Evolutionary conservation across 768 basidiomycete species (phyloP).

Genomic region (Suillus hirtellus): DNA sequence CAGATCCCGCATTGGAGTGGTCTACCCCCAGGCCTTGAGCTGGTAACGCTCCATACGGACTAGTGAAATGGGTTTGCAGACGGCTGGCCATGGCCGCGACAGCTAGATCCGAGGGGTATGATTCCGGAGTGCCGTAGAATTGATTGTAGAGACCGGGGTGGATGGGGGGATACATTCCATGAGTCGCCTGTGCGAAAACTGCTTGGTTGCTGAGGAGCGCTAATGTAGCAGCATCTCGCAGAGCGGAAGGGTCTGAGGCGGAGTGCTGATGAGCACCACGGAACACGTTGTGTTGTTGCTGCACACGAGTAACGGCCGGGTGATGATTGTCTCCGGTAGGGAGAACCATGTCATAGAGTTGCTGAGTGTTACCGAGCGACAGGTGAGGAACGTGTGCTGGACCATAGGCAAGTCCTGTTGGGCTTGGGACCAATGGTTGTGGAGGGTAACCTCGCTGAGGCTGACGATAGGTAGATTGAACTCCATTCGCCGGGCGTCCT

Average conservation of each 20-base stretch:
- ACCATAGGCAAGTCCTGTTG: constrained; percentile 53
- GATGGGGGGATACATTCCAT: constrained; percentile 56
- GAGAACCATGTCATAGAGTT: constrained; percentile 79
- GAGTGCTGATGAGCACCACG: constrained; percentile 80
- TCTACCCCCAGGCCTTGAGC: constrained; percentile 44
- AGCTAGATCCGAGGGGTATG: constrained; percentile 53
- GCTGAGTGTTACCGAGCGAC: constrained; percentile 72
- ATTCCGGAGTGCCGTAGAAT: constrained; percentile 64
- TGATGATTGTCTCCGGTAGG: constrained; percentile 51
- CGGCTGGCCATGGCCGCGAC: constrained; percentile 60
- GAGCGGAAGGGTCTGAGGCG: constrained; percentile 75
- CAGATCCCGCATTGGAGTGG: constrained; percentile 36
- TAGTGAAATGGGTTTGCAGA: constrained; percentile 53
- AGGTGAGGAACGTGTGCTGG: constrained; percentile 63
- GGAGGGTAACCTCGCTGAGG: constrained; percentile 58
- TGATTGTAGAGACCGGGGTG: constrained; percentile 71
- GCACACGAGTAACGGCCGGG: constrained; percentile 71
- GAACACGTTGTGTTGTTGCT: constrained; percentile 77
- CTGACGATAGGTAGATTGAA: constrained; percentile 60
- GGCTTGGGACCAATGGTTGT: constrained; percentile 54
- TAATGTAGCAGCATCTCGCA: constrained; percentile 70
- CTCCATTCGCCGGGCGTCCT: constrained; percentile 51
- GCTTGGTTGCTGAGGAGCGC: constrained; percentile 60
- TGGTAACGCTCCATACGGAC: constrained; percentile 56
- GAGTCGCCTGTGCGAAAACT: constrained; percentile 45